A percentile compares a stretch with the other conserved stretches of the same genome.
phyloP scores from a whole-genome alignment of 192 early-diverging fungal species.

The Physocladia obscura region DNA sequence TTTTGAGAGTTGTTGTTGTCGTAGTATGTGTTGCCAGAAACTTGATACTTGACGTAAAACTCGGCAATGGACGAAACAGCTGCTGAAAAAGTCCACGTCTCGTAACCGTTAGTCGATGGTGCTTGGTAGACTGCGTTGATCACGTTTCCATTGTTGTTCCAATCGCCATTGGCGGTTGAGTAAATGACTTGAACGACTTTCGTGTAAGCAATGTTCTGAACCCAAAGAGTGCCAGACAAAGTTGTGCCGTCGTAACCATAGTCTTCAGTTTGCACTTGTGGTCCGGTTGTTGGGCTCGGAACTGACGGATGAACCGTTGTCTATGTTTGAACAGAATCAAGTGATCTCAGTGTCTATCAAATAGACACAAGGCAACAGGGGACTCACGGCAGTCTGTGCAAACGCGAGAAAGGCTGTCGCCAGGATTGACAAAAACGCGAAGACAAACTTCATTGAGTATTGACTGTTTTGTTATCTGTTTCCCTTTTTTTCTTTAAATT shows the following conservation, averaged over 20 bases:
- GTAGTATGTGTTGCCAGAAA: conserved; percentile 36
- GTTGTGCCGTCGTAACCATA: background rate
- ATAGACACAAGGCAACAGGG: too few species aligned
- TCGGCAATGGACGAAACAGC: conserved; percentile 17
- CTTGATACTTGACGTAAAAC: conserved; percentile 39
- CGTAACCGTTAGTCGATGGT: background rate
- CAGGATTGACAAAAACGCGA: too few species aligned
- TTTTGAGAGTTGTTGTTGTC: conserved; percentile 30
- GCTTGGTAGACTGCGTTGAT: background rate
- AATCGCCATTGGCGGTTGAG: background rate
- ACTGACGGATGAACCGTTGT: background rate
- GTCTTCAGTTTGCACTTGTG: background rate
- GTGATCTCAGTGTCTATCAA: too few species aligned
- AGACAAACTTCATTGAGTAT: too few species aligned
- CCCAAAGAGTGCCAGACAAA: conserved; percentile 7
- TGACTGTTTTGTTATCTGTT: too few species aligned
- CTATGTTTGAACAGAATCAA: too few species aligned
- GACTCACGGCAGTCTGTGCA: too few species aligned
- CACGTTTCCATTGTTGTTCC: background rate
- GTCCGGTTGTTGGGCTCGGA: background rate
- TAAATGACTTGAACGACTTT: background rate
- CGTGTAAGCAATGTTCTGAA: conserved; percentile 15
- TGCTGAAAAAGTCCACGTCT: conserved; percentile 9
- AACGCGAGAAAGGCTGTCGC: too few species aligned
- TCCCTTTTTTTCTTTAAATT: too few species aligned